Percentiles rank a stretch among this genome's conserved stretches.
Conservation (phyloP, 2,329 filamentous ascomycete species). For the Fusarium setosum region DNA sequence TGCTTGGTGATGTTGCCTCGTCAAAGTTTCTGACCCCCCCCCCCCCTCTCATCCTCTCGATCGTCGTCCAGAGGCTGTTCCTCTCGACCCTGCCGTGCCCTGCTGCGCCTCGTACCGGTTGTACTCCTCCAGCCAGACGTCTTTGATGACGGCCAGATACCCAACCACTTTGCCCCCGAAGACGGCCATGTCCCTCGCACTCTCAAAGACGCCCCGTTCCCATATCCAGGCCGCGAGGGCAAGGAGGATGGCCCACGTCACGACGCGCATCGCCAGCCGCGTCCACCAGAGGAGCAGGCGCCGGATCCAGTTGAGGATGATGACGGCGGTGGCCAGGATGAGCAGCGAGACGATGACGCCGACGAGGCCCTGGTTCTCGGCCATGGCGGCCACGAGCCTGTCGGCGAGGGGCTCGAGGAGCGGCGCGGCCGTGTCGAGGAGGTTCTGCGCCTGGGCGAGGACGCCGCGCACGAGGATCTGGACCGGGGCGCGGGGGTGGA, state of each 20-base stretch:
- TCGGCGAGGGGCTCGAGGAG: slow-evolving; percentile 57
- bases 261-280: slow-evolving; percentile 69
- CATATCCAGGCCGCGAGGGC: slow-evolving; percentile 67
- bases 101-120: slow-evolving; percentile 64
- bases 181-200: slow-evolving; percentile 66
- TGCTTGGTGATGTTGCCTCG: slow-evolving; percentile 4
- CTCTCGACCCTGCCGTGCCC: slow-evolving; percentile 38
- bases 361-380: slow-evolving; percentile 49
- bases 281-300: slow-evolving; percentile 83
- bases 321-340: slow-evolving; percentile 64
- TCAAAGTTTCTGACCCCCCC: not conserved
- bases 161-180: slow-evolving; percentile 56
- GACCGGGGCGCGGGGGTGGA: slow-evolving; percentile 58
- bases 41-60: slow-evolving; percentile 13
- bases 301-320: slow-evolving; percentile 77
- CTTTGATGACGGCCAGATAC: slow-evolving; percentile 60
- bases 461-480: slow-evolving; percentile 53
- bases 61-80: slow-evolving; percentile 31
- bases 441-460: slow-evolving; percentile 42
- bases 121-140: slow-evolving; percentile 69
- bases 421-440: slow-evolving; percentile 51
- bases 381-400: slow-evolving; percentile 48
- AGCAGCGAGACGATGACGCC: slow-evolving; percentile 48
- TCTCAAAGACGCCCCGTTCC: slow-evolving; percentile 74
- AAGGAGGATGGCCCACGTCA: slow-evolving; percentile 72